phyloP scores from a whole-genome alignment of 23 red algal genomes.

The Cyanidium caldarium region DNA sequence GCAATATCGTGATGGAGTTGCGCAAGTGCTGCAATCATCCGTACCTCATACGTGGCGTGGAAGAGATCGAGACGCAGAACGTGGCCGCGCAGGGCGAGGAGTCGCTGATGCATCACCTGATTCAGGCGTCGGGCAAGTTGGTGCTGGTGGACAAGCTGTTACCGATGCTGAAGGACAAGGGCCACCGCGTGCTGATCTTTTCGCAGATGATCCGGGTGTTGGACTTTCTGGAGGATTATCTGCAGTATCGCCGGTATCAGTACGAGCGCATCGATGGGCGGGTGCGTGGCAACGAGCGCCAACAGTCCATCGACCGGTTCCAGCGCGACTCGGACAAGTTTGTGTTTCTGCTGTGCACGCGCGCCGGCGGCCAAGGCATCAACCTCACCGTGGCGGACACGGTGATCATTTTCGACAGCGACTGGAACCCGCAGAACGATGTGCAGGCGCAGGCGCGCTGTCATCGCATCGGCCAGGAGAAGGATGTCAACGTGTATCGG shows the following conservation, averaged over 20 bases:
- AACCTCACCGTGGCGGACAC: slow-evolving; percentile 83
- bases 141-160: slow-evolving; percentile 49
- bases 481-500: slow-evolving; percentile 47
- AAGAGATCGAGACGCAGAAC: slow-evolving; percentile 29
- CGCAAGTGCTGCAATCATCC: slow-evolving; percentile 59
- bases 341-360: slow-evolving; percentile 77
- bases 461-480: slow-evolving; percentile 77
- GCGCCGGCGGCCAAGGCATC: slow-evolving; percentile 75
- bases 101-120: slow-evolving; percentile 14
- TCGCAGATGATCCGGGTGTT: slow-evolving; percentile 58
- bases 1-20: slow-evolving; percentile 59
- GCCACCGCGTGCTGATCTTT: slow-evolving; percentile 43
- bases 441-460: slow-evolving; percentile 56
- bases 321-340: slow-evolving; percentile 34
- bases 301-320: slow-evolving; percentile 25
- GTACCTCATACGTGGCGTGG: slow-evolving; percentile 42
- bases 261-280: slow-evolving; percentile 56
- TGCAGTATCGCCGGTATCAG: slow-evolving; percentile 25
- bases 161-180: slow-evolving; percentile 31
- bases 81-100: neutral
- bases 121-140: slow-evolving; percentile 62
- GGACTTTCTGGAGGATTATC: slow-evolving; percentile 53
- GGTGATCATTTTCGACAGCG: slow-evolving; percentile 81
- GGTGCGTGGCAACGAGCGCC: slow-evolving; percentile 32
- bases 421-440: slow-evolving; percentile 75